Base-by-base conservation (phyloP, 2,329 filamentous ascomycete species). In the Phialophora verrucosa region DNA sequence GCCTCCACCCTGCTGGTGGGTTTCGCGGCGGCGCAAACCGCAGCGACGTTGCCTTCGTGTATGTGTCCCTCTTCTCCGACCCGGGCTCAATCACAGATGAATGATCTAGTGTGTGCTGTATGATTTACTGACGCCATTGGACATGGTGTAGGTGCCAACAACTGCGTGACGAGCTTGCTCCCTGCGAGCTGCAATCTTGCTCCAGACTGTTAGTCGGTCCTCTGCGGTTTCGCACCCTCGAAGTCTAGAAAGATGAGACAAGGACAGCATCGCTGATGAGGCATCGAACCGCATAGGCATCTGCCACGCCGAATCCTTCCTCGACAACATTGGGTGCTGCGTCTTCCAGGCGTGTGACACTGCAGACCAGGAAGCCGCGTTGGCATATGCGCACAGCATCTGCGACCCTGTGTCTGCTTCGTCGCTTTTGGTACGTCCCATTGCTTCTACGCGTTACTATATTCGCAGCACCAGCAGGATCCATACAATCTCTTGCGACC, bases 281-380 rank as follows among this genome's bases (percentile, higher is more conserved):
- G 20, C 25, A 20, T 31, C 32, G 27, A 42, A 5, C 38, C 10
- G 31, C 56, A 63, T 42, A 71, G 69, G 69, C 71, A 84, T 86
- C 69, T 87, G 85, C 72, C 73, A 72, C 6, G 76, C 77, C 67
- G 68, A 73, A 11, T 72, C 74, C 20, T 87, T 86, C 78, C 73
- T 87, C 62, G 72, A 67, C 55, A 73, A 73, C 61, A 83, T 86
- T 66, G 75, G 81, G 51, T 85, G 83, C 75, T 87, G 85, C 70
- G 75, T 87, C 23, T 73, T 77, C 20, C 70, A 71, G 1, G 73
- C 74, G n/a, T 87, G 85, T 74, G 70, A 72, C 35, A 27, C 71
- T 0, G 71, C 71, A 0, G 81, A 83, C n/a, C 80, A 85, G 65
- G 61, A 79, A 44, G 69, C 79, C 77, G 75, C 23, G 71, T 71